phyloP scores from a whole-genome alignment of 108 stramenopile genomes.

The Nitzschia putrida region DNA sequence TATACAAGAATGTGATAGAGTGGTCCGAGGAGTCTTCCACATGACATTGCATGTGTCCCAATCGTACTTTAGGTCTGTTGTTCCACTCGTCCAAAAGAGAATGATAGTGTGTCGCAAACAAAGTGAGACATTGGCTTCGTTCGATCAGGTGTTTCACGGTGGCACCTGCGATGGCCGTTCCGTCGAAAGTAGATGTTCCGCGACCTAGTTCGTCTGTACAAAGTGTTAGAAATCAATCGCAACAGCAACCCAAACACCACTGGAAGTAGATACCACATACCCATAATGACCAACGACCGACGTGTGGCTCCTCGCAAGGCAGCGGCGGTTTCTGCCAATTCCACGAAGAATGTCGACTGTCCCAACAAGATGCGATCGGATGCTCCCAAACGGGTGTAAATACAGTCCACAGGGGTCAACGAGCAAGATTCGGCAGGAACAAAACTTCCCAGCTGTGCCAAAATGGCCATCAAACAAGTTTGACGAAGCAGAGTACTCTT shows the following conservation, averaged over 20 bases:
- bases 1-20: conserved; percentile 96
- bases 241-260: neutral
- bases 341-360: conserved; percentile 98
- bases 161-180: conserved; percentile 99
- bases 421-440: conserved; percentile 93
- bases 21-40: conserved; percentile 71
- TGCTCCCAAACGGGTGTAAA: conserved; percentile 99
- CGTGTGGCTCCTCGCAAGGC: conserved; percentile 93
- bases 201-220: conserved; percentile 90
- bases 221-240: conserved; percentile 21
- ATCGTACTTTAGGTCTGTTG: conserved; percentile 66
- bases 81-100: conserved; percentile 95
- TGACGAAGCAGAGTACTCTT: conserved; percentile 97
- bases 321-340: conserved; percentile 96
- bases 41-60: conserved; percentile 99
- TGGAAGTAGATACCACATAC: conserved; percentile 54
- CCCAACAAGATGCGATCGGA: conserved; percentile 97
- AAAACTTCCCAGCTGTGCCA: conserved; percentile 97
- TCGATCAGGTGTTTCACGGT: conserved; percentile 93
- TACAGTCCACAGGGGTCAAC: conserved; percentile 96
- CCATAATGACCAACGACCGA: conserved; percentile 95
- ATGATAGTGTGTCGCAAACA: conserved; percentile 99
- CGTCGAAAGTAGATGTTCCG: conserved; percentile 98
- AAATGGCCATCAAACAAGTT: conserved; percentile 93
- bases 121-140: conserved; percentile 78